phyloP scores from a whole-genome alignment of 176 grass and related monocot genomes.

The Bothriochloa decipiens region DNA sequence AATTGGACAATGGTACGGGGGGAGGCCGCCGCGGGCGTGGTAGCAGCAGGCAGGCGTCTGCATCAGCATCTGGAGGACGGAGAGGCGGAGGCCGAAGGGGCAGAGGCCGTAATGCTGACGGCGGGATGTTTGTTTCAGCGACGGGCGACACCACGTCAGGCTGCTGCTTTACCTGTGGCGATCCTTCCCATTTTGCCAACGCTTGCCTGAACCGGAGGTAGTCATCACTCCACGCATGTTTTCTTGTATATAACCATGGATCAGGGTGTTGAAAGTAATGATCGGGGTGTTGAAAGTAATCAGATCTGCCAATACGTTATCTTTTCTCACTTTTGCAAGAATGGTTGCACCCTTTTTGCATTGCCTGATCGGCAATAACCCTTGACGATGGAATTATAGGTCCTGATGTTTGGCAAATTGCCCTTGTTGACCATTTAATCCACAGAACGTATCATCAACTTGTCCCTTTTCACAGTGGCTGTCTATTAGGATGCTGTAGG shows the following conservation, averaged over 20 bases:
- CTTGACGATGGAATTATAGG: slow-evolving; percentile 88
- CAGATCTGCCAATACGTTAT: slow-evolving; percentile 64
- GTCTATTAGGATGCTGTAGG: slow-evolving; percentile 82
- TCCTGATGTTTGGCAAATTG: slow-evolving; percentile 74
- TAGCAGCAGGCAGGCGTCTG: slow-evolving; percentile 50
- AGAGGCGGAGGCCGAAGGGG: slow-evolving; percentile 58
- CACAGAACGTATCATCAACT: slow-evolving; percentile 55
- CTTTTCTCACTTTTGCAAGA: slow-evolving; percentile 67
- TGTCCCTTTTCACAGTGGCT: slow-evolving; percentile 77
- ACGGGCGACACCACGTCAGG: slow-evolving; percentile 68
- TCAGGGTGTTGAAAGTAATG: too few relatives aligned
- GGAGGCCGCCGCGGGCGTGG: slow-evolving; percentile 43
- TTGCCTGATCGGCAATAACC: slow-evolving; percentile 76
- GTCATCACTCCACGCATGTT: slow-evolving; percentile 57
- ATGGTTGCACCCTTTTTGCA: slow-evolving; percentile 57
- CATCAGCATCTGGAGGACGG: slow-evolving; percentile 54
- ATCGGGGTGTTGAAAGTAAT: slow-evolving; percentile 90
- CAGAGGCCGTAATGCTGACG: slow-evolving; percentile 39
- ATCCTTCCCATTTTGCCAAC: slow-evolving; percentile 89
- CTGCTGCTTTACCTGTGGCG: slow-evolving; percentile 77
- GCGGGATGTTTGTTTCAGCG: slow-evolving; percentile 74
- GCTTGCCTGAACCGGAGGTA: slow-evolving; percentile 59
- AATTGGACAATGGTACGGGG: slow-evolving; percentile 47
- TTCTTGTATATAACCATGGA: slow-evolving; percentile 76
- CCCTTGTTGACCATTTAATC: slow-evolving; percentile 79